Evolutionary conservation across 2,329 filamentous ascomycete species (phyloP).

Genomic region (Ophiostoma ips): DNA sequence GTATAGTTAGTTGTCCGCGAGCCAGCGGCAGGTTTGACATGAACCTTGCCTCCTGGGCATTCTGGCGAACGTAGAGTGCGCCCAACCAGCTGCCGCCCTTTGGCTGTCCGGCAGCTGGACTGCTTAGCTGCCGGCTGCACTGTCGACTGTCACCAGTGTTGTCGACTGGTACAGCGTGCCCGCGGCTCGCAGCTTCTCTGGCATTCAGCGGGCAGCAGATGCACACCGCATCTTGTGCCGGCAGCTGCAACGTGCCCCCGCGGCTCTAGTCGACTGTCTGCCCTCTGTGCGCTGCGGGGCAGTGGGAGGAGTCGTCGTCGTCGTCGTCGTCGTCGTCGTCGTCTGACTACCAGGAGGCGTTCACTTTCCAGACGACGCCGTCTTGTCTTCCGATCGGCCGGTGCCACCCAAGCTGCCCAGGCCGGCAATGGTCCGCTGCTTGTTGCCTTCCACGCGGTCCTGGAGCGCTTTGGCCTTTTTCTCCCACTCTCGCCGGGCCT

Average conservation of each 20-base stretch:
- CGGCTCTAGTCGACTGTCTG: not conserved
- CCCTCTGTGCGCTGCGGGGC: not conserved
- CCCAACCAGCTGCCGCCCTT: too few relatives aligned
- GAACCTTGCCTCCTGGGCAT: too few relatives aligned
- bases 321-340: not conserved
- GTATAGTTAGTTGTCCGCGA: too few relatives aligned
- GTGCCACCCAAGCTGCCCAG: not conserved
- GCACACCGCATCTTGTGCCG: not conserved
- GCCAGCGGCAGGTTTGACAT: too few relatives aligned
- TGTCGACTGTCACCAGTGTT: not conserved
- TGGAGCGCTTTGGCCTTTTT: conserved; percentile 19
- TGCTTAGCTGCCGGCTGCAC: not conserved
- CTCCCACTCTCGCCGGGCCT: conserved; percentile 18
- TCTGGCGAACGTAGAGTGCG: too few relatives aligned
- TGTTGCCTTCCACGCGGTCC: conserved; percentile 15
- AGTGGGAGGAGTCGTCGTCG: not conserved
- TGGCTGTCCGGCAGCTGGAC: too few relatives aligned
- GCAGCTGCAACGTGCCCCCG: too few relatives aligned
- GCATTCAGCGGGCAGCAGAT: too few relatives aligned
- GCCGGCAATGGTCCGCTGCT: not conserved
- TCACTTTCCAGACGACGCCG: conserved; percentile 7
- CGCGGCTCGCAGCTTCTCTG: too few relatives aligned
- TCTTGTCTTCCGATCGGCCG: not conserved
- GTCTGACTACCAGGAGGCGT: not conserved
- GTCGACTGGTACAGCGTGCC: not conserved